Evolutionary conservation across 1,284 basidiomycete genomes (phyloP).

Genomic region (Trichosporon ovoides): DNA sequence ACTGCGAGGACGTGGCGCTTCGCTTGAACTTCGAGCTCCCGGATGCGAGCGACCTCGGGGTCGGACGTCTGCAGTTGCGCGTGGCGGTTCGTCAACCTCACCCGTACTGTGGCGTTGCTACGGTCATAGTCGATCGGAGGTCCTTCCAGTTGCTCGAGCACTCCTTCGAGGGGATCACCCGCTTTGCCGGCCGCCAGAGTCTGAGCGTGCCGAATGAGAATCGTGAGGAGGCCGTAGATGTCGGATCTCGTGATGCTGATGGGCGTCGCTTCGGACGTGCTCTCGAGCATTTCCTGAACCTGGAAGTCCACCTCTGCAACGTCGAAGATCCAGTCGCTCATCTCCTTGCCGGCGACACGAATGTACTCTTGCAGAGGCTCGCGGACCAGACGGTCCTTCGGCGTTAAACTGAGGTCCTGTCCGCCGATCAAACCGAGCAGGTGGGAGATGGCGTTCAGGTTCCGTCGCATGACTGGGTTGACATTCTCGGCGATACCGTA

Average conservation of each 20-base stretch:
- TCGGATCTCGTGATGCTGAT: slow-evolving; percentile 98
- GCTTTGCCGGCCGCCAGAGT: slow-evolving; percentile 30
- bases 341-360: slow-evolving; percentile 59
- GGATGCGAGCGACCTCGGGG: slow-evolving; percentile 14
- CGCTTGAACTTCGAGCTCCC: slow-evolving; percentile 65
- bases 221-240: slow-evolving; percentile 83
- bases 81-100: slow-evolving; percentile 81
- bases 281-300: slow-evolving; percentile 92
- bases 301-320: slow-evolving; percentile 87
- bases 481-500: slow-evolving; percentile 84
- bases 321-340: slow-evolving; percentile 75
- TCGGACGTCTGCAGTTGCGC: slow-evolving; percentile 60
- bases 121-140: slow-evolving; percentile 76
- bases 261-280: slow-evolving; percentile 83
- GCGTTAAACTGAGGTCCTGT: slow-evolving; percentile 54
- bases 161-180: slow-evolving; percentile 69
- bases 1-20: slow-evolving; percentile 93
- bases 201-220: slow-evolving; percentile 56
- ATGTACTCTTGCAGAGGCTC: slow-evolving; percentile 89
- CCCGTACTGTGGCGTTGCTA: slow-evolving; percentile 59
- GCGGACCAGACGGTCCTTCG: slow-evolving; percentile 73
- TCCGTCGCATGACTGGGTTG: slow-evolving; percentile 71
- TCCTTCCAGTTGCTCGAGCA: slow-evolving; percentile 82
- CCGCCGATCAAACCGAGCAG: slow-evolving; percentile 75
- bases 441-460: slow-evolving; percentile 83